phyloP scores from a whole-genome alignment of 2,329 filamentous ascomycete genomes.

The Ophiostoma pallidulum region DNA sequence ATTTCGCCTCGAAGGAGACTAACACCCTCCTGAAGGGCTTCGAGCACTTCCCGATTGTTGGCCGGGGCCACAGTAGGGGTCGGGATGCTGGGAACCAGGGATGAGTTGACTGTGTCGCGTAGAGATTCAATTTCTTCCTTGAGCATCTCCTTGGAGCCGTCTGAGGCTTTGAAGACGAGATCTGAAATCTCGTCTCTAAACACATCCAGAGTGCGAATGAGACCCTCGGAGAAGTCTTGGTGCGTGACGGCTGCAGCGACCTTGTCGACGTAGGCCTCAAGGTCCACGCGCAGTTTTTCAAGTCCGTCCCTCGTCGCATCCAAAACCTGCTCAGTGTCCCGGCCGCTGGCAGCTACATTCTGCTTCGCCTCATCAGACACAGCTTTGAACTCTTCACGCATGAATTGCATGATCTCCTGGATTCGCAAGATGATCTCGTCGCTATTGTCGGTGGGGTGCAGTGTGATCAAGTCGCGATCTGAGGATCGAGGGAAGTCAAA shows the following conservation, averaged over 20 bases:
- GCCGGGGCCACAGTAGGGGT: constrained; percentile 29
- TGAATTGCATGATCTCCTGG: constrained; percentile 54
- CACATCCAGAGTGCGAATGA: constrained; percentile 55
- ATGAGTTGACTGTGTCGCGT: constrained; percentile 64
- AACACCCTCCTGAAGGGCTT: constrained; percentile 61
- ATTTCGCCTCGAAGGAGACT: constrained; percentile 68
- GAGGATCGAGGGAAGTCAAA: constrained; percentile 36
- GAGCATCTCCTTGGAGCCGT: constrained; percentile 56
- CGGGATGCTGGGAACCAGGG: constrained; percentile 48
- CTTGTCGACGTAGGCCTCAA: constrained; percentile 72
- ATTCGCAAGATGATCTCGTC: constrained; percentile 46
- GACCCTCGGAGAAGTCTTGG: constrained; percentile 65
- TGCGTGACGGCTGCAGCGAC: constrained; percentile 60
- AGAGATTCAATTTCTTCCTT: constrained; percentile 76
- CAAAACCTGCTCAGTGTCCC: constrained; percentile 79
- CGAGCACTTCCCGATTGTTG: constrained; percentile 57
- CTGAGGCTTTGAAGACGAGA: constrained; percentile 41
- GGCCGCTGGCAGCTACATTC: constrained; percentile 67
- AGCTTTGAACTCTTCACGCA: constrained; percentile 50
- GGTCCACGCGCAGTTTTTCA: constrained; percentile 67
- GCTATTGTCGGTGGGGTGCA: constrained; percentile 33
- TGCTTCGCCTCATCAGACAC: constrained; percentile 60
- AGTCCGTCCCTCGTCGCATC: constrained; percentile 82
- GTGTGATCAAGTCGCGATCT: constrained; percentile 17
- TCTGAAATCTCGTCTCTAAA: constrained; percentile 59